These are phyloP conservation scores for Dentipellis sp. DNA, from an alignment of 768 basidiomycete genomes.

Conservation along the genomic window DNA sequence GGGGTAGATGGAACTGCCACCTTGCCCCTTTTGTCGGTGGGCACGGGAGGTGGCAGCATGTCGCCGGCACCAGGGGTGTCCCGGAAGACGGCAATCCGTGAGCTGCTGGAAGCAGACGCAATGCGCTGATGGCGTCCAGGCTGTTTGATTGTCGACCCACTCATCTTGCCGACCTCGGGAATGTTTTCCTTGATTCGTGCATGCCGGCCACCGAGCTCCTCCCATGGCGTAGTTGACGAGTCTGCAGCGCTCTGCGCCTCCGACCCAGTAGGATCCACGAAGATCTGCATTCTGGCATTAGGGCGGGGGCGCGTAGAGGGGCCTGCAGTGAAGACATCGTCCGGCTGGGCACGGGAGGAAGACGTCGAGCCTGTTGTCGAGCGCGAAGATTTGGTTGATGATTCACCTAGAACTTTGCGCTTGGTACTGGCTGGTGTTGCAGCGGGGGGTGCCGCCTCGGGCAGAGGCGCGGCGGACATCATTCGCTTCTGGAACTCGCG, in stretches of 20 bases:
- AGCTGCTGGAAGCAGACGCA: slow-evolving; percentile 32
- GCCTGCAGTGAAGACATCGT: slow-evolving; percentile 23
- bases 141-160: slow-evolving; percentile 57
- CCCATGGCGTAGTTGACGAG: slow-evolving; percentile 39
- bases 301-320: slow-evolving; percentile 26
- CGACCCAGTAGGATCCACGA: slow-evolving; percentile 59
- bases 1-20: slow-evolving; percentile 26
- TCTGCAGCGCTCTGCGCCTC: slow-evolving; percentile 32
- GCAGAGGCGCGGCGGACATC: slow-evolving; percentile 41
- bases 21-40: slow-evolving; percentile 16
- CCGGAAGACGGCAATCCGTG: slow-evolving; percentile 57
- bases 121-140: slow-evolving; percentile 47
- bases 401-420: slow-evolving; percentile 37
- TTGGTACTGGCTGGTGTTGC: slow-evolving; percentile 22
- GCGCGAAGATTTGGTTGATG: slow-evolving; percentile 20
- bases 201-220: slow-evolving; percentile 71
- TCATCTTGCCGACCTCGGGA: slow-evolving; percentile 58
- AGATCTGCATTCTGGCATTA: slow-evolving; percentile 57
- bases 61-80: slow-evolving; percentile 36
- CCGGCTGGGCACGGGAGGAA: slow-evolving; percentile 12
- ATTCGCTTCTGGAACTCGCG: slow-evolving; percentile 88
- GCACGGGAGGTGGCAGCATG: slow-evolving; percentile 29
- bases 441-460: slow-evolving; percentile 22
- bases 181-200: slow-evolving; percentile 73
- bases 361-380: slow-evolving; percentile 20